Conservation (phyloP, 148 eudicot genomes). For the Rhododendron simsii region DNA sequence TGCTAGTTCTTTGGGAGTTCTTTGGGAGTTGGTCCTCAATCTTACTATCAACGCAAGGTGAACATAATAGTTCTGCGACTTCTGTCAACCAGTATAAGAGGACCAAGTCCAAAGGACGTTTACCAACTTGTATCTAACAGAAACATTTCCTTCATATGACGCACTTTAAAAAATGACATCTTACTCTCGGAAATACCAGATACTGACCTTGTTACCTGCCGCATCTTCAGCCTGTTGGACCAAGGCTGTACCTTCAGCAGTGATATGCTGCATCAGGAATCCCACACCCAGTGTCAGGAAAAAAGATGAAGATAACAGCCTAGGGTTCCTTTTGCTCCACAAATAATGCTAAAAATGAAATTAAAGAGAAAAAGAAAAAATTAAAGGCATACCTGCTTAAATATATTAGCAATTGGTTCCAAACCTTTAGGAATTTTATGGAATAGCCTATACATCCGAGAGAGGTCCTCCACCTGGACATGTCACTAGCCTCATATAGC, state of each 20-base stretch:
- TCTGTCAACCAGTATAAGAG: neutral
- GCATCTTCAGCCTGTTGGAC: conserved; percentile 78
- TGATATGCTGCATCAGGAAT: conserved; percentile 50
- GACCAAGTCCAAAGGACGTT: neutral
- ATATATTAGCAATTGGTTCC: conserved; percentile 40
- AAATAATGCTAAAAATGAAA: neutral
- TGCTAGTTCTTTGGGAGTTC: neutral
- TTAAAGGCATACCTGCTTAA: neutral
- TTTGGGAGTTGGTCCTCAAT: neutral
- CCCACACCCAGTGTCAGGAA: neutral
- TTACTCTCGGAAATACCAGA: neutral
- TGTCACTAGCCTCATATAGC: neutral
- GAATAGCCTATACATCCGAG: conserved; percentile 54
- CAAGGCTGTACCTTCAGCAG: conserved; percentile 49
- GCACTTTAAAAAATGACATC: neutral
- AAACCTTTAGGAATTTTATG: conserved; percentile 38
- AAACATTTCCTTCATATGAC: neutral
- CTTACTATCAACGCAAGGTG: neutral
- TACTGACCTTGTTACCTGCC: conserved; percentile 51
- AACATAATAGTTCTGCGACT: neutral
- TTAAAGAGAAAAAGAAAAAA: neutral
- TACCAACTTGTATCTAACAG: neutral
- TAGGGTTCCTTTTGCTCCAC: neutral
- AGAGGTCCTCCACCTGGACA: conserved; percentile 39
- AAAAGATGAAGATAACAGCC: neutral